Conservation (phyloP, 2,329 filamentous ascomycete species). For the Calonectria hongkongensis region DNA sequence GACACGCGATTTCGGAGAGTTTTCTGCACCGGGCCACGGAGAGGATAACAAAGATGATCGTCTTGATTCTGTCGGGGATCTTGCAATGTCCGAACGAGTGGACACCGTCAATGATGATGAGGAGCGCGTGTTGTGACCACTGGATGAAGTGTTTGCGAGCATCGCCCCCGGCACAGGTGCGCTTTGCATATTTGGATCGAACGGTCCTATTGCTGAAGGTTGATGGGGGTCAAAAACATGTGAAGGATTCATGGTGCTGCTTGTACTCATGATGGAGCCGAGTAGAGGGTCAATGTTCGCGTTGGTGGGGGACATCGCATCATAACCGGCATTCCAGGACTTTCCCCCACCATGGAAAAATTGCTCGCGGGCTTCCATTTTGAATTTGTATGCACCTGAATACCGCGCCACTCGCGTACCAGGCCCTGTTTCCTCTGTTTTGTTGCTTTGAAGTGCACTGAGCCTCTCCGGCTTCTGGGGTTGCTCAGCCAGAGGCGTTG, state of each 20-base stretch:
- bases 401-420: neutral
- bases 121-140: slow-evolving; percentile 33
- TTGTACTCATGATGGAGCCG: slow-evolving; percentile 10
- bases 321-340: slow-evolving; percentile 14
- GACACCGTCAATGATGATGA: slow-evolving; percentile 42
- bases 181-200: slow-evolving; percentile 2
- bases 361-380: slow-evolving; percentile 38
- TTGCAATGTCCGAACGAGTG: slow-evolving; percentile 25
- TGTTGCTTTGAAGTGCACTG: neutral
- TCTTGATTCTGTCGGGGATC: slow-evolving; percentile 45
- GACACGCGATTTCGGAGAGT: neutral
- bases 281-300: slow-evolving; percentile 48
- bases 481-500: neutral
- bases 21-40: slow-evolving; percentile 9
- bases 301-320: slow-evolving; percentile 24
- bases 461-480: neutral
- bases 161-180: too few relatives aligned
- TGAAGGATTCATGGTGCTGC: slow-evolving; percentile 10
- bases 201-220: neutral
- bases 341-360: neutral
- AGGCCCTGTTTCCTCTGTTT: neutral
- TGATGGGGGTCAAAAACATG: slow-evolving; percentile 39
- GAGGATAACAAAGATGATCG: slow-evolving; percentile 45
- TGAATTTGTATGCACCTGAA: neutral
- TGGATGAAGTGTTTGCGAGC: neutral